Conservation (phyloP, 73 alveolate genomes). For the Stentor roeselii region DNA sequence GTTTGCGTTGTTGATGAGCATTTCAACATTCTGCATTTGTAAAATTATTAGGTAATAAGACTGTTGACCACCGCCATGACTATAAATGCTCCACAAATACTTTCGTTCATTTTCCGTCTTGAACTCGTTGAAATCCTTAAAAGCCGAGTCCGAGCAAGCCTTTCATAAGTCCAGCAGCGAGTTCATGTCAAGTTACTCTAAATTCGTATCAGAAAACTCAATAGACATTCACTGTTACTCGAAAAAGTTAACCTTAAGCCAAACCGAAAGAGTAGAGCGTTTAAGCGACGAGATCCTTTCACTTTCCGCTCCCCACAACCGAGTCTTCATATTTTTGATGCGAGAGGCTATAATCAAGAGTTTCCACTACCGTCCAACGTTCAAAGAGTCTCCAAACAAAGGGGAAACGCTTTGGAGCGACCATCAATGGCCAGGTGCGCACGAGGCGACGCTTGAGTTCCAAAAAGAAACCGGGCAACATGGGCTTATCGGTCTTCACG, state of each 20-base stretch:
- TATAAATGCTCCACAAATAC: too few relatives aligned
- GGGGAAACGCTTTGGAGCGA: neutral
- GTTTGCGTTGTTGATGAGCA: too few relatives aligned
- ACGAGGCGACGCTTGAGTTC: neutral
- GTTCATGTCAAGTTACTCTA: neutral
- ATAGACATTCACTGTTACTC: neutral
- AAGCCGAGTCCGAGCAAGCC: neutral
- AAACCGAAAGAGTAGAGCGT: neutral
- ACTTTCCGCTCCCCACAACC: neutral
- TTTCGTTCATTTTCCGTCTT: too few relatives aligned
- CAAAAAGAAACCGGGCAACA: neutral
- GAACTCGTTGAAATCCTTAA: too few relatives aligned
- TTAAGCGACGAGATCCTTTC: neutral
- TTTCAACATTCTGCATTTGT: too few relatives aligned
- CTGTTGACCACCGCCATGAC: too few relatives aligned
- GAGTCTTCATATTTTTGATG: neutral
- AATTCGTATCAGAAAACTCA: neutral
- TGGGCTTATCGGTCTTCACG: conserved; percentile 13
- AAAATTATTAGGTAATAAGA: too few relatives aligned
- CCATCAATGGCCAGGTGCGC: neutral
- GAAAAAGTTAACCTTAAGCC: neutral
- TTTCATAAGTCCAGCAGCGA: neutral
- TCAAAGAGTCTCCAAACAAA: neutral
- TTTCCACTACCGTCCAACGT: neutral
- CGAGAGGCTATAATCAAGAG: neutral